phyloP scores from a whole-genome alignment of 768 basidiomycete species.

The Rhodotorula graminis region DNA sequence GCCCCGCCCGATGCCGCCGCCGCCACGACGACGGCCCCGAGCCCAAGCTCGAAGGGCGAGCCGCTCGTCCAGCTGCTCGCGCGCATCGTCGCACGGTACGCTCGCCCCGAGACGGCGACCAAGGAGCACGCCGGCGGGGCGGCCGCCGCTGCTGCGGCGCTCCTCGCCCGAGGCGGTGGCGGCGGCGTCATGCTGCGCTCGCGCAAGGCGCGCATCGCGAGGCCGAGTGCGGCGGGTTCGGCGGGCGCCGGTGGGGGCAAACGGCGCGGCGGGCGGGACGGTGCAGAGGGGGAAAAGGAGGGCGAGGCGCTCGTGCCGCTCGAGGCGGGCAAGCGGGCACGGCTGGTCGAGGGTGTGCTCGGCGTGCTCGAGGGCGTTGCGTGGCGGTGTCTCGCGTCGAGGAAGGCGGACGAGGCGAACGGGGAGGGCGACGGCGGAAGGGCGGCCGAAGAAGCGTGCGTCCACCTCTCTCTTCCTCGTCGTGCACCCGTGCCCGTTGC shows the following conservation, averaged over 20 bases:
- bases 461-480: not conserved
- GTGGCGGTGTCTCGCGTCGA: constrained; percentile 11
- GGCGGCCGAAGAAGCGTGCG: constrained; percentile 14
- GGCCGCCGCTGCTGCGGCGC: not conserved
- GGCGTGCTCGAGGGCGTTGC: constrained; percentile 29
- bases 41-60: no score
- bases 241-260: no score
- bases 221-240: not conserved
- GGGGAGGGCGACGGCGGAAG: not conserved
- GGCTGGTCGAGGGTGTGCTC: constrained; percentile 3
- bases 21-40: no score
- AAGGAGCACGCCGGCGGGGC: not conserved
- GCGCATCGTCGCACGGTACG: constrained; percentile 12
- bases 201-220: not conserved
- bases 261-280: not conserved
- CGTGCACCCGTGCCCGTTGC: no score
- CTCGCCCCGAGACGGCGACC: not conserved
- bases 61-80: not conserved
- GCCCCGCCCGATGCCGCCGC: no score
- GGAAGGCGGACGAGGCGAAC: not conserved
- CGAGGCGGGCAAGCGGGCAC: constrained; percentile 11
- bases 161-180: not conserved
- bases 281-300: not conserved
- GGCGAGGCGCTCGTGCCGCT: constrained; percentile 4
- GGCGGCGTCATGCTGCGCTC: not conserved